These are phyloP conservation scores for Hemileccinum impolitum DNA, from an alignment of 768 basidiomycete species.

Conservation along the genomic window DNA sequence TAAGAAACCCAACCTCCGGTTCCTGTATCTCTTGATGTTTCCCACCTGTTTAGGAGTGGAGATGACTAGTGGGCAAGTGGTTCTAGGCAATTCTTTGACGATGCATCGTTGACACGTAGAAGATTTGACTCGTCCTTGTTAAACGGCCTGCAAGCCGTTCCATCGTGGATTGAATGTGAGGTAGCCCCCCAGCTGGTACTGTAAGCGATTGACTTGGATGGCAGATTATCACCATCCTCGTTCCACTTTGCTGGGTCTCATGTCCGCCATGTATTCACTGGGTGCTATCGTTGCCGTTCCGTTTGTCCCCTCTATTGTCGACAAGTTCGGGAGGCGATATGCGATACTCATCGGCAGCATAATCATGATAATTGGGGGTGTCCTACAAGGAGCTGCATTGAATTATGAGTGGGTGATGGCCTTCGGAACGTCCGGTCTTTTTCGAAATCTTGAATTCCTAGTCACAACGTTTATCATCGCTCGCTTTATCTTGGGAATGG, in stretches of 20 bases:
- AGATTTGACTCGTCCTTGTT: no score
- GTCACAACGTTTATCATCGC: neutral
- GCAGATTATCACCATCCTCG: conserved; percentile 52
- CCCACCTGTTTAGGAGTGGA: neutral
- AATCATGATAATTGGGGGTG: neutral
- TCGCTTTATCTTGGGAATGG: neutral
- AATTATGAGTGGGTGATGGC: neutral
- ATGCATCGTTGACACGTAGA: no score
- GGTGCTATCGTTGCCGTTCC: neutral
- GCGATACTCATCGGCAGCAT: neutral
- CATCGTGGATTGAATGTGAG: conserved; percentile 48
- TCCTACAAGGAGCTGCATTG: neutral
- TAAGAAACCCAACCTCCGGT: neutral
- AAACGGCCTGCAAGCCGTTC: no score
- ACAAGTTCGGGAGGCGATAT: neutral
- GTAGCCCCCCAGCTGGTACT: neutral
- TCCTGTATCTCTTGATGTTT: neutral
- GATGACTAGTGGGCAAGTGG: neutral
- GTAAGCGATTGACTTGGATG: neutral
- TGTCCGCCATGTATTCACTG: neutral
- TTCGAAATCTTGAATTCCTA: neutral
- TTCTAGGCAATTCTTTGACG: neutral
- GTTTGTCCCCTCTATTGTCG: neutral
- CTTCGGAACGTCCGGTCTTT: neutral
- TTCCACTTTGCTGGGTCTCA: conserved; percentile 33